These are phyloP conservation scores for Epichloe coenophiala DNA, from an alignment of 2,329 filamentous ascomycete species.

Conservation along the genomic window DNA sequence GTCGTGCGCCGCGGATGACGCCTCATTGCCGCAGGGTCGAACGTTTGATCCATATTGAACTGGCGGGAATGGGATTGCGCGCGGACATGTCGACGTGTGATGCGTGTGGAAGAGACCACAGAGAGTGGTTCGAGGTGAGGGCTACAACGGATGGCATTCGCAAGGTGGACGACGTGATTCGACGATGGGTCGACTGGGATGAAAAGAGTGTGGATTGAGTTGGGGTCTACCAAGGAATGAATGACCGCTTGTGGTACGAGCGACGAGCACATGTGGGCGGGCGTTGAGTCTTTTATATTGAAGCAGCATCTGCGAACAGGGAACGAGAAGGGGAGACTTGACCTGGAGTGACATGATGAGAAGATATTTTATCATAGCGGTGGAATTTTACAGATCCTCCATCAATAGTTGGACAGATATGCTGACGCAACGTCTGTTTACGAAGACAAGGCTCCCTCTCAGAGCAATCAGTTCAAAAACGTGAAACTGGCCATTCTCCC, in stretches of 20 bases:
- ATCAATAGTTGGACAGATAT: no score
- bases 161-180: conserved; percentile 54
- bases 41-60: conserved; percentile 77
- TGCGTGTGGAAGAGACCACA: conserved; percentile 71
- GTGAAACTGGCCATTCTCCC: no score
- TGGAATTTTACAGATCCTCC: no score
- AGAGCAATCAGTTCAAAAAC: no score
- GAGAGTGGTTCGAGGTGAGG: conserved; percentile 91
- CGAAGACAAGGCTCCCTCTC: no score
- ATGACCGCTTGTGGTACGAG: not conserved
- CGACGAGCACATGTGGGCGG: not conserved
- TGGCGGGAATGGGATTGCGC: conserved; percentile 48
- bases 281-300: not conserved
- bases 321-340: no score
- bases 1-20: conserved; percentile 48
- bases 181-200: conserved; percentile 78
- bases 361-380: no score
- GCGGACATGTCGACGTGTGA: conserved; percentile 47
- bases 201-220: conserved; percentile 26
- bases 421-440: no score
- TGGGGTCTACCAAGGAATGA: no score
- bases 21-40: conserved; percentile 82
- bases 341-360: no score
- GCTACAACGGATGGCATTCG: conserved; percentile 57
- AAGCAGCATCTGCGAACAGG: no score